Percentiles rank a stretch among this genome's conserved stretches.
These are phyloP conservation scores for Boletus vermiculosoides DNA, from an alignment of 768 basidiomycete species.

Conservation along the genomic window DNA sequence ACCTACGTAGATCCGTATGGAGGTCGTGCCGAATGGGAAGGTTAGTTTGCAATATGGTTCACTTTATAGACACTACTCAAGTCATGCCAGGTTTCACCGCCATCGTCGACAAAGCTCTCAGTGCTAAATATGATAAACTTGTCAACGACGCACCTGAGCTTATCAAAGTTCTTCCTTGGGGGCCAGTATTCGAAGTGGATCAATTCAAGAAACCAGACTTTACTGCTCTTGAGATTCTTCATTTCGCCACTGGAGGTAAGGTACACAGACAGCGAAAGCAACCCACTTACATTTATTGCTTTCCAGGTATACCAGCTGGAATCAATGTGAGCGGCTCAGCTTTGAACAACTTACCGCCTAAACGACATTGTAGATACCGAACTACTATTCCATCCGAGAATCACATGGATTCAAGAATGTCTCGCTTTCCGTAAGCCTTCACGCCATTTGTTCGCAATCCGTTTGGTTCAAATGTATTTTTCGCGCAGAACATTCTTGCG, in stretches of 20 bases:
- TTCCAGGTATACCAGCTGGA: constrained; percentile 75
- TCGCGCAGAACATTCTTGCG: constrained; percentile 70
- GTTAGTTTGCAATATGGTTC: constrained; percentile 32
- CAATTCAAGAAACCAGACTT: constrained; percentile 86
- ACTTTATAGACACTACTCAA: background rate
- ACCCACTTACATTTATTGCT: background rate
- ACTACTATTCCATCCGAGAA: constrained; percentile 84
- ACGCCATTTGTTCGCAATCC: background rate
- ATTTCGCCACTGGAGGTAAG: constrained; percentile 80
- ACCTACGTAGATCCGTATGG: constrained; percentile 90
- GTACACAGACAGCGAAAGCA: background rate
- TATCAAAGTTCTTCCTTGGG: constrained; percentile 85
- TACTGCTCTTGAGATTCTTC: constrained; percentile 77
- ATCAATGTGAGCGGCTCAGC: constrained; percentile 59
- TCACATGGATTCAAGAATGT: constrained; percentile 88
- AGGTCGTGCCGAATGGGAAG: constrained; percentile 92
- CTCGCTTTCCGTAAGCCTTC: constrained; percentile 63
- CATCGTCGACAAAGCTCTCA: constrained; percentile 81
- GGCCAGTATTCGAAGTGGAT: constrained; percentile 62
- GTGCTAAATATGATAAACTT: constrained; percentile 75
- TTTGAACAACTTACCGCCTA: background rate
- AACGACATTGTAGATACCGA: constrained; percentile 59
- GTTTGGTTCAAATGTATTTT: background rate
- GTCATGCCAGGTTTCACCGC: constrained; percentile 71
- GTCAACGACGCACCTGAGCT: constrained; percentile 75